These are phyloP conservation scores for Lavandula angustifolia DNA, from an alignment of 257 asterid genomes.

Conservation along the genomic window DNA sequence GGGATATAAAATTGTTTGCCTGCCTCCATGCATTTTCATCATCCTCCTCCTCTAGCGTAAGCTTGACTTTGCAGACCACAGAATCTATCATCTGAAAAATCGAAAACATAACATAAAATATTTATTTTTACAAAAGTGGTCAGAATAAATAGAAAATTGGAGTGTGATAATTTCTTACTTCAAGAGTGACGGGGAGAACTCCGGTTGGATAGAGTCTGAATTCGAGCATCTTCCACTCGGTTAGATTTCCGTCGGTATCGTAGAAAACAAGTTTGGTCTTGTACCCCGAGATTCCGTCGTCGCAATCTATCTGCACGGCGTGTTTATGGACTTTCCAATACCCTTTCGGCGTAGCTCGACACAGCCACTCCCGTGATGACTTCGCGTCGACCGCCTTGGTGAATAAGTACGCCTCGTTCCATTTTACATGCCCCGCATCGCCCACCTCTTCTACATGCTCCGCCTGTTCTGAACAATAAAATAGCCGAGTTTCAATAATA, in stretches of 20 bases:
- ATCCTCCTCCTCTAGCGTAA: neutral
- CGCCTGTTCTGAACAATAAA: neutral
- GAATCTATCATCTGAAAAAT: neutral
- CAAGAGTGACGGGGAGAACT: neutral
- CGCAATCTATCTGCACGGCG: neutral
- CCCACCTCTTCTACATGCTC: no score
- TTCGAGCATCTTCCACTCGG: slow-evolving; percentile 28
- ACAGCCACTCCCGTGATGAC: neutral
- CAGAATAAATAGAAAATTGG: no score
- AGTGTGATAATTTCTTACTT: neutral
- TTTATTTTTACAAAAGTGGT: no score
- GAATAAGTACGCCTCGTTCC: slow-evolving; percentile 20
- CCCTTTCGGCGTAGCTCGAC: slow-evolving; percentile 7
- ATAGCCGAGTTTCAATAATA: neutral
- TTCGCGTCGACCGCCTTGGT: neutral
- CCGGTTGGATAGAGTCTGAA: neutral
- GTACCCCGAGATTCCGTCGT: neutral
- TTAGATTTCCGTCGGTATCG: neutral
- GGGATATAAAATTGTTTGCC: no score
- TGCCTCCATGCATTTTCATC: no score
- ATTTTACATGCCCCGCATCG: no score
- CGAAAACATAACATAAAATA: no score
- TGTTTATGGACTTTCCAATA: slow-evolving; percentile 16
- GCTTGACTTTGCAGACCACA: slow-evolving; percentile 18
- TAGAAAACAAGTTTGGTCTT: slow-evolving; percentile 9